Conservation (phyloP, 1,284 basidiomycete genomes). For the Trichosporon sp. region DNA sequence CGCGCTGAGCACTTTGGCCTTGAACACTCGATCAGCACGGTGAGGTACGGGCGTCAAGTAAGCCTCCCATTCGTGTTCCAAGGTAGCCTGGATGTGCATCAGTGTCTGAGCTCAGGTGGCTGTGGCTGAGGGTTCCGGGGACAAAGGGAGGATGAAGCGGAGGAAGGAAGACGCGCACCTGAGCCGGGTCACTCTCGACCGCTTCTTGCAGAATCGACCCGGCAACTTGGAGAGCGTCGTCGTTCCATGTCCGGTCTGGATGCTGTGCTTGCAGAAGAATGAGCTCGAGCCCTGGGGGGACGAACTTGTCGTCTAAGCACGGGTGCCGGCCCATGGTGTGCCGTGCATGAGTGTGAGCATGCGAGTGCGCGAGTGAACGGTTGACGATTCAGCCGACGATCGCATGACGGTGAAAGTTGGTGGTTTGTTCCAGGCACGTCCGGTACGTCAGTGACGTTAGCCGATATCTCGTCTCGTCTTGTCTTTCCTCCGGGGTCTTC, state of each 20-base stretch:
- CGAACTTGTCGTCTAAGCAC: constrained; percentile 17
- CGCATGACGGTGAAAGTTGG: not conserved
- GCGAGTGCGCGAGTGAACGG: not conserved
- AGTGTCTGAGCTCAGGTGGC: not conserved
- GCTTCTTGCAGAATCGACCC: not conserved
- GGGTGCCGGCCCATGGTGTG: constrained; percentile 1
- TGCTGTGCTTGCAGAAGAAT: not conserved
- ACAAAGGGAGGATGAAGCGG: not conserved
- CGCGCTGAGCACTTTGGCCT: constrained; percentile 7
- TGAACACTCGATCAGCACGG: not conserved
- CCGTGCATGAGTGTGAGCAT: not conserved
- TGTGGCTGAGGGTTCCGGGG: not conserved
- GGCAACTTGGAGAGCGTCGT: constrained; percentile 1
- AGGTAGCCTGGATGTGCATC: not conserved
- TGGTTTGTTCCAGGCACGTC: not conserved
- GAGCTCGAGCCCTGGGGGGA: constrained; percentile 3
- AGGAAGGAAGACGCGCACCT: constrained; percentile 7
- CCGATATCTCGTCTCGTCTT: not conserved
- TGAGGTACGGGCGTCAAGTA: not conserved
- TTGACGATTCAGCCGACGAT: not conserved
- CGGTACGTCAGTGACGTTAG: not conserved
- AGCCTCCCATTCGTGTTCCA: not conserved
- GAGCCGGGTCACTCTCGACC: not conserved
- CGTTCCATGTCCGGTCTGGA: constrained; percentile 1
- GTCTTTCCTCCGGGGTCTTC: not conserved